Evolutionary conservation across 345 rosid species (phyloP).

Genomic region (Nasturtium officinale): DNA sequence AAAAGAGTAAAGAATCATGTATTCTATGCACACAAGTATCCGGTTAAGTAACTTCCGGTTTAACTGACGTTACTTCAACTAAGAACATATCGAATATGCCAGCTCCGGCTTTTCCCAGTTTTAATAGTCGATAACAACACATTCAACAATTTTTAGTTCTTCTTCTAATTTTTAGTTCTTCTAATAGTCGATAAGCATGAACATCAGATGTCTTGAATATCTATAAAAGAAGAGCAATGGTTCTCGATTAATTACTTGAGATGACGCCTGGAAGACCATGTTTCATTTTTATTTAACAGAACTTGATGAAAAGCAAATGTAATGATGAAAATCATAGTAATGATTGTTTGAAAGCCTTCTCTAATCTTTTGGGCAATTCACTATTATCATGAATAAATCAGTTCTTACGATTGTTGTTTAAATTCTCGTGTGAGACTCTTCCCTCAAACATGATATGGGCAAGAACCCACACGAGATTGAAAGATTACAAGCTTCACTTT

Average conservation of each 20-base stretch:
- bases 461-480: too few relatives aligned
- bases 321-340: too few relatives aligned
- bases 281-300: too few relatives aligned
- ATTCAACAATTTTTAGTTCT: slow-evolving; percentile 51
- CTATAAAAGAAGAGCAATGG: slow-evolving; percentile 9
- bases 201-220: slow-evolving; percentile 15
- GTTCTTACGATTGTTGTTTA: too few relatives aligned
- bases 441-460: too few relatives aligned
- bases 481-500: too few relatives aligned
- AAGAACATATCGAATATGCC: slow-evolving; percentile 57
- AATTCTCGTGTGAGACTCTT: too few relatives aligned
- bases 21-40: slow-evolving; percentile 8
- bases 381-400: too few relatives aligned
- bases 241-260: slow-evolving; percentile 60
- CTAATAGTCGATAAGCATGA: too few relatives aligned
- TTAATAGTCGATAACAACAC: slow-evolving; percentile 65
- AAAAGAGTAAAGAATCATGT: background rate
- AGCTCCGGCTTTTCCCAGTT: slow-evolving; percentile 58
- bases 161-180: too few relatives aligned
- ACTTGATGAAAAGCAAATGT: too few relatives aligned
- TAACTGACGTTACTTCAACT: slow-evolving; percentile 53
- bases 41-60: slow-evolving; percentile 7
- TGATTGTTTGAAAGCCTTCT: too few relatives aligned
- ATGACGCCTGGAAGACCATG: slow-evolving; percentile 94
- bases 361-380: background rate